A percentile compares a stretch with the other conserved stretches of the same genome.
phyloP scores from a whole-genome alignment of 139 green algal genomes.

The Picochlorum costavermella region DNA sequence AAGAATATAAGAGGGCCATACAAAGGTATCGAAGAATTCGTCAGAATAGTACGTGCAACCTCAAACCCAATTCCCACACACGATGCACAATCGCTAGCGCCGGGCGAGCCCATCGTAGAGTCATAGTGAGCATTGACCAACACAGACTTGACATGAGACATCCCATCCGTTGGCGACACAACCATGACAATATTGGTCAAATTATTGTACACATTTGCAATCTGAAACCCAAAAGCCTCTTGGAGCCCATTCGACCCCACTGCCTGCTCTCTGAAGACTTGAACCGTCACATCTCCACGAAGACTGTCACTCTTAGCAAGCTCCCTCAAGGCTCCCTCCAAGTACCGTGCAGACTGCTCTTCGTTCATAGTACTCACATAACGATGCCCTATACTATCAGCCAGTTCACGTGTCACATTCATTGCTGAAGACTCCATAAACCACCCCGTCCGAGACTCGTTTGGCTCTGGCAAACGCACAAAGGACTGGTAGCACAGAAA shows the following conservation, averaged over 20 bases:
- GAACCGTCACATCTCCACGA: slow-evolving; percentile 17
- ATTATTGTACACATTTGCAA: slow-evolving; percentile 56
- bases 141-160: slow-evolving; percentile 17
- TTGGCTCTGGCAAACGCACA: too few relatives aligned
- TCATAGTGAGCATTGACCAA: slow-evolving; percentile 46
- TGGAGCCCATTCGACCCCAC: background rate
- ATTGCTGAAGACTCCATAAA: slow-evolving; percentile 15
- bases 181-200: slow-evolving; percentile 46
- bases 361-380: slow-evolving; percentile 24
- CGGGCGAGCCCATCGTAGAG: slow-evolving; percentile 32
- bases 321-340: background rate
- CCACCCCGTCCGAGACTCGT: too few relatives aligned
- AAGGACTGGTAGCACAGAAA: too few relatives aligned
- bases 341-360: slow-evolving; percentile 22
- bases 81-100: slow-evolving; percentile 41
- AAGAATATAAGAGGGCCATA: slow-evolving; percentile 50
- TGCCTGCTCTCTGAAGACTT: slow-evolving; percentile 17
- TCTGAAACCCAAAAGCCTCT: slow-evolving; percentile 30
- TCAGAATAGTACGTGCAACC: slow-evolving; percentile 38
- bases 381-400: slow-evolving; percentile 37
- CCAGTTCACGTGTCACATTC: slow-evolving; percentile 27
- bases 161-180: slow-evolving; percentile 19
- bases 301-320: background rate
- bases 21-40: slow-evolving; percentile 18
- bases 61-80: slow-evolving; percentile 55